Percentiles rank a stretch among this genome's conserved stretches.
These are phyloP conservation scores for Vitis amurensis DNA, from an alignment of 164 flowering plant species.

Conservation along the genomic window DNA sequence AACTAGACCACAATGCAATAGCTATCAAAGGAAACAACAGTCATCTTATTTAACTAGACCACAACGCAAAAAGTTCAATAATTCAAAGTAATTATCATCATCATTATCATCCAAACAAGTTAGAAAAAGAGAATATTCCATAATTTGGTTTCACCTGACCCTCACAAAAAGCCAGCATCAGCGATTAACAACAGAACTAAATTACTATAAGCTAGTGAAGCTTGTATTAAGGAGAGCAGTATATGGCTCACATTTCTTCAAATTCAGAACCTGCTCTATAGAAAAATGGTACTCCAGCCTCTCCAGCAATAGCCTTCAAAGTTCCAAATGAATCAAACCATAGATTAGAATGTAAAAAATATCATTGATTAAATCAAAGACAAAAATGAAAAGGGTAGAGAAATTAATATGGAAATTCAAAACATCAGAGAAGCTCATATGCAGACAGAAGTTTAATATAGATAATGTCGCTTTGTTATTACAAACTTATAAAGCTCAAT, in stretches of 20 bases:
- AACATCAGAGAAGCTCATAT: neutral
- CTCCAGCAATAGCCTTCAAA: constrained; percentile 99
- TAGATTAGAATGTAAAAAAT: constrained; percentile 1
- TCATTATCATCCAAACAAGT: too few relatives aligned
- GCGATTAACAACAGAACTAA: neutral
- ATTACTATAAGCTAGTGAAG: neutral
- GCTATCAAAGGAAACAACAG: neutral
- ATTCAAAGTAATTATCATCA: too few relatives aligned
- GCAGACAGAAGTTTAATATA: neutral
- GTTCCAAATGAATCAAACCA: constrained; percentile 13
- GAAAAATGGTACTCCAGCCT: constrained; percentile 99
- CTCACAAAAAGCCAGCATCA: too few relatives aligned
- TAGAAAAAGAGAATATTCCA: too few relatives aligned
- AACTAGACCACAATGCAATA: too few relatives aligned
- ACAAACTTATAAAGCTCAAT: neutral
- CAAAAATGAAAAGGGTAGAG: neutral
- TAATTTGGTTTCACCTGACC: too few relatives aligned
- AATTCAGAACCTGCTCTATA: constrained; percentile 99
- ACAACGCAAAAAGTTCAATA: too few relatives aligned
- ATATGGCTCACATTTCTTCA: constrained; percentile 89
- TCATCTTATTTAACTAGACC: too few relatives aligned
- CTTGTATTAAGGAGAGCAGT: neutral
- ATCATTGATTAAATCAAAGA: neutral
- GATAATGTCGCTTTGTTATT: neutral
- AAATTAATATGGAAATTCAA: neutral